Percentiles rank a stretch among this genome's conserved stretches.
Evolutionary conservation across 768 basidiomycete genomes (phyloP).

Genomic region (Punctularia strigosozonata): DNA sequence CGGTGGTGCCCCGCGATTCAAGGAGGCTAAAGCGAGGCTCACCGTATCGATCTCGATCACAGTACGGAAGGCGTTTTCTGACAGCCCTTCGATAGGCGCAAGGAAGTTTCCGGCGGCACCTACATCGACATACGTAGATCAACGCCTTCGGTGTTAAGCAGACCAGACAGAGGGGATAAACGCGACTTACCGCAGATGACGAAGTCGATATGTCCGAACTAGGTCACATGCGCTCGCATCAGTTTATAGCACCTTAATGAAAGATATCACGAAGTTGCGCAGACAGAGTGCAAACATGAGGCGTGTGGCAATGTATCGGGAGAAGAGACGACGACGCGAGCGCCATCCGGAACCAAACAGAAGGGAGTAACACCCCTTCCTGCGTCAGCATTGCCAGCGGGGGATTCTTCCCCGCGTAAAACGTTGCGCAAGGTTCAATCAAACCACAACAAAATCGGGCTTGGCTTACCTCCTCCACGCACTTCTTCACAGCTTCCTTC

Average conservation of each 20-base stretch:
- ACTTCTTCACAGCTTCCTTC: constrained; percentile 60
- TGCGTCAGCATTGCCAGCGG: no score
- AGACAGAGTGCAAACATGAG: no score
- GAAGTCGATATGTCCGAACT: constrained; percentile 86
- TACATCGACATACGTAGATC: constrained; percentile 16
- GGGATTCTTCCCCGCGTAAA: no score
- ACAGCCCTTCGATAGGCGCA: constrained; percentile 71
- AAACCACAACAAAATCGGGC: no score
- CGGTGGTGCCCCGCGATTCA: neutral
- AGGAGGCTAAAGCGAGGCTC: constrained; percentile 12
- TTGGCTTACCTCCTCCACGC: constrained; percentile 60
- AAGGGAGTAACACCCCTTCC: no score
- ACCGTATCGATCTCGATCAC: constrained; percentile 93
- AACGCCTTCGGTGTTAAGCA: neutral
- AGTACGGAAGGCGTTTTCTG: constrained; percentile 84
- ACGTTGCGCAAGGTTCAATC: no score
- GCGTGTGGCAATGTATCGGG: no score
- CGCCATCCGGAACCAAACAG: no score
- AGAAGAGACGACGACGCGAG: no score
- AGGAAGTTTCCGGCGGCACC: constrained; percentile 97
- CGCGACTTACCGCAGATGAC: constrained; percentile 73
- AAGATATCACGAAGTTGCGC: no score
- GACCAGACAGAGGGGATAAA: neutral
- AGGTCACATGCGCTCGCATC: no score
- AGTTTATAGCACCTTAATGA: no score